Conservation (phyloP, 192 early-diverging fungal species). For the Backusella westeae region DNA sequence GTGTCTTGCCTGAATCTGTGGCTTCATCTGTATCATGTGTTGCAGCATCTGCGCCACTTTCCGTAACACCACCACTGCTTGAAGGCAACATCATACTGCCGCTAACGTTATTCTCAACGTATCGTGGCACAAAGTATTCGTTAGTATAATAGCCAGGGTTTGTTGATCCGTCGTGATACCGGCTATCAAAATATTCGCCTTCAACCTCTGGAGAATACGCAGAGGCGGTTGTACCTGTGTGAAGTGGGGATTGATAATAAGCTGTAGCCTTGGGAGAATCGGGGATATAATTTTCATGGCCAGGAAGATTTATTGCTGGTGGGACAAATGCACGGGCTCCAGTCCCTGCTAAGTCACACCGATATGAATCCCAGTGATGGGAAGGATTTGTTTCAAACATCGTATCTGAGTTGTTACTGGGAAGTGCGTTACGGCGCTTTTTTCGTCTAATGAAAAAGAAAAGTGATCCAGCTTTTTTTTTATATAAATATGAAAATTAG, state of each 20-base stretch:
- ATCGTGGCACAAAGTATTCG: not conserved
- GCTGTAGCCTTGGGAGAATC: not conserved
- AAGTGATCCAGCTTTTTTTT: not conserved
- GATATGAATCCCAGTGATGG: not conserved
- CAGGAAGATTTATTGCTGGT: not conserved
- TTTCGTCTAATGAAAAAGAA: not conserved
- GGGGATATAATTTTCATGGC: not conserved
- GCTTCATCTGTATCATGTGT: not conserved
- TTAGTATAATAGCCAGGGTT: not conserved
- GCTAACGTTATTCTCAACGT: not conserved
- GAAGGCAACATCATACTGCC: not conserved
- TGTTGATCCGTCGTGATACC: not conserved
- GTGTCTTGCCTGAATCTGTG: not conserved
- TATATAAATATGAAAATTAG: not conserved
- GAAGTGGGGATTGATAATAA: slow-evolving; percentile 6
- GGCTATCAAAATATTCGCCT: not conserved
- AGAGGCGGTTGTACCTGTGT: not conserved
- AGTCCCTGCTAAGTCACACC: not conserved
- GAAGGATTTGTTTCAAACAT: not conserved
- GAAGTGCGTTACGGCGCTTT: not conserved
- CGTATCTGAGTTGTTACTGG: not conserved
- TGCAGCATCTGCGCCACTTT: not conserved
- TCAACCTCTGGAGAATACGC: not conserved
- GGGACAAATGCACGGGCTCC: slow-evolving; percentile 1
- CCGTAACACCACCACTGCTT: not conserved